Base-by-base conservation (phyloP, 306 rosid species). In the Oxytropis ochrocephala region DNA sequence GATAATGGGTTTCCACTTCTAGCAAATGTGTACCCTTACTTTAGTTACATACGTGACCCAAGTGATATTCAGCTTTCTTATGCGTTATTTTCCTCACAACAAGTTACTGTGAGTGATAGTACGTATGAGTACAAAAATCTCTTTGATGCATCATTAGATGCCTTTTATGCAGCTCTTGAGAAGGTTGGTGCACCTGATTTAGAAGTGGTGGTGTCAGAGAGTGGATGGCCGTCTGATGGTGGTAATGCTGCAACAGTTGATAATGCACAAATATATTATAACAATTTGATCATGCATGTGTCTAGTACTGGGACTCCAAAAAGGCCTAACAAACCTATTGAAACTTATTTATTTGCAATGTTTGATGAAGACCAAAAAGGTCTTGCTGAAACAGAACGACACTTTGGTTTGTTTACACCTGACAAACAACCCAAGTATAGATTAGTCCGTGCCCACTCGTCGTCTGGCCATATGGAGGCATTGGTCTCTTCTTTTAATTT, bases 201-300 rank as follows among this genome's bases (percentile, higher is more conserved):
- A 78, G 41, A 68, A 48, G 44, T 87, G 0, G 89, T 89, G 8
- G 81, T 85, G 41, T 78, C 88, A 0, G 91, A 90, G 80, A 90
- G 78, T 6, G 89, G 96, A 7, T 90, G 94, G 96, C 94, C 94
- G 1, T 89, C 90, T 0, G 38, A 41, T 13, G 87, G 89, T 14
- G 68, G 82, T 8, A 1, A 5, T 5, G 79, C 29, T 11, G 86
- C 90, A 3, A 38, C 74, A 1, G 0, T 11, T 1, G 65, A 61
- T 0, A 85, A 83, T 65, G 90, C 96, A 13, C 48, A 35, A 5
- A 62, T 43, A 0, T 87, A 81, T 41, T 63, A 83, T 21, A 47
- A 14, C 21, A 87, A 87, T 60, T 60, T 89, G 84, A 69, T 89
- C 14, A 64, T 9, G 5, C 84, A 78, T 74, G 86, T 61, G 53